Conservation (phyloP, 352 stramenopile species). For the Phytophthora palmivora region DNA sequence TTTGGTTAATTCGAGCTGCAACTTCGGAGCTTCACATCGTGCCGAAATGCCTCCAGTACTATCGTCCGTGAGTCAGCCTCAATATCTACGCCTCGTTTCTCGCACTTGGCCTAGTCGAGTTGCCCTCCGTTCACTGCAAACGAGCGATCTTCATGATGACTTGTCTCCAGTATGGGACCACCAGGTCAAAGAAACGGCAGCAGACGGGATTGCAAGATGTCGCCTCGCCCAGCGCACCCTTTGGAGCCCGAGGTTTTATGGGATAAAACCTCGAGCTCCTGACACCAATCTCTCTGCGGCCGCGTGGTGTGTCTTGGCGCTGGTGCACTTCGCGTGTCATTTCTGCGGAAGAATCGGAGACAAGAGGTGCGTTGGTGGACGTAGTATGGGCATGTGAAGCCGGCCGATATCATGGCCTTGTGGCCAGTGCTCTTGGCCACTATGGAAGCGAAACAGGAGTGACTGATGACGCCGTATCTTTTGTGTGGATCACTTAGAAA, state of each 20-base stretch:
- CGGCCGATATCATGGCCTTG: neutral
- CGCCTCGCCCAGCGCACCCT: conserved; percentile 24
- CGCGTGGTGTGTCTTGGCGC: conserved; percentile 13
- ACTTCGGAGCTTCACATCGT: too few relatives aligned
- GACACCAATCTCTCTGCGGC: conserved; percentile 41
- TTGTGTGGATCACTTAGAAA: conserved; percentile 16
- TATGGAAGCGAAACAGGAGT: neutral
- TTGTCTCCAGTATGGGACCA: conserved; percentile 9
- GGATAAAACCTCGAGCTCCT: conserved; percentile 41
- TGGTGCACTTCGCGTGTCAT: conserved; percentile 40
- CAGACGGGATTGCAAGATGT: conserved; percentile 24
- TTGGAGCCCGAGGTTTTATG: conserved; percentile 28
- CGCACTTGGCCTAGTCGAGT: conserved; percentile 25
- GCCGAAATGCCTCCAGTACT: too few relatives aligned
- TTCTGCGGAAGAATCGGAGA: conserved; percentile 52
- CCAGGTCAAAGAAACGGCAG: conserved; percentile 25
- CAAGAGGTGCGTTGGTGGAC: conserved; percentile 32
- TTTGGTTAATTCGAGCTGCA: too few relatives aligned
- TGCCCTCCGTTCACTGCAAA: neutral
- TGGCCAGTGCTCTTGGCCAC: neutral
- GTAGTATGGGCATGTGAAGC: neutral
- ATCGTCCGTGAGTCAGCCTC: conserved; percentile 4
- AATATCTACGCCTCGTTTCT: conserved; percentile 6
- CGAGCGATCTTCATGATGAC: conserved; percentile 12
- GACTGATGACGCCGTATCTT: conserved; percentile 26